A percentile compares a stretch with the other conserved stretches of the same genome.
These are phyloP conservation scores for Beta lomatogona DNA, from an alignment of 179 eudicot genomes.

Conservation along the genomic window DNA sequence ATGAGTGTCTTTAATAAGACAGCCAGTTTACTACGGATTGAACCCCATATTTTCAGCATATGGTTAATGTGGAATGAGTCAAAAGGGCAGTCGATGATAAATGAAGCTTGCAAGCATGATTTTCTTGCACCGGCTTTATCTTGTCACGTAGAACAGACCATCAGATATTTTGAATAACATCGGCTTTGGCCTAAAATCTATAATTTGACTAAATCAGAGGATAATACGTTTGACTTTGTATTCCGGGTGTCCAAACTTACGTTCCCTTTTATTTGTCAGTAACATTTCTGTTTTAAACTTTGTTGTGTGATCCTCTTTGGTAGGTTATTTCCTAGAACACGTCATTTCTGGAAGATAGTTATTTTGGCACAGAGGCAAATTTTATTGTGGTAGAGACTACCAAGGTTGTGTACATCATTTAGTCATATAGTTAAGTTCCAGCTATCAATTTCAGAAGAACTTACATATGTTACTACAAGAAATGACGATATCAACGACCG, in stretches of 20 bases:
- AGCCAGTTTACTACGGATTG: not conserved
- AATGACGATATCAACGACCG: no score
- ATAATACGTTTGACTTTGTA: not conserved
- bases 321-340: not conserved
- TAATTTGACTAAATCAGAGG: no score
- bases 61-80: not conserved
- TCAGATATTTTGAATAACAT: not conserved
- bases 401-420: not conserved
- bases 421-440: not conserved
- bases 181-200: not conserved
- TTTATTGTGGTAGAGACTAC: not conserved
- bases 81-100: not conserved
- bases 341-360: not conserved
- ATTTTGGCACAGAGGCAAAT: not conserved
- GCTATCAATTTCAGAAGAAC: slow-evolving; percentile 21
- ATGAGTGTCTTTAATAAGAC: not conserved
- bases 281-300: not conserved
- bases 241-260: not conserved
- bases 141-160: not conserved
- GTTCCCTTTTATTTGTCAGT: not conserved
- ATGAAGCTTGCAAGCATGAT: not conserved
- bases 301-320: not conserved
- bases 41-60: not conserved
- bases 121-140: not conserved
- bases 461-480: no score